Evolutionary conservation across 2,329 filamentous ascomycete species (phyloP).

Genomic region (Beauveria medogensis): DNA sequence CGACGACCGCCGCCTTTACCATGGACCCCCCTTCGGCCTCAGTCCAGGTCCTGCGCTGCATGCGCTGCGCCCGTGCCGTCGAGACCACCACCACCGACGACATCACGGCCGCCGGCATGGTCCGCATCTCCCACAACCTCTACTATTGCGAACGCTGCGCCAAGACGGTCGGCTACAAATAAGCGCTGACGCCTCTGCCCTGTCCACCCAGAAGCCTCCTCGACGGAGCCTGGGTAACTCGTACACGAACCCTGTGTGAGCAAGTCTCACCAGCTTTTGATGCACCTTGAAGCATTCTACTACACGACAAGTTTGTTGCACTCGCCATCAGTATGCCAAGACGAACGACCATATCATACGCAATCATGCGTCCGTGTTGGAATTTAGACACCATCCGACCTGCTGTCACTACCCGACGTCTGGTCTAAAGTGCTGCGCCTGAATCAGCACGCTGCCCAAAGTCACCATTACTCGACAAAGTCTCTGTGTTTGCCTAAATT

Average conservation of each 20-base stretch:
- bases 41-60: slow-evolving; percentile 54
- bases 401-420: not conserved
- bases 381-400: not conserved
- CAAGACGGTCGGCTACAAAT: slow-evolving; percentile 56
- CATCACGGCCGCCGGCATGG: slow-evolving; percentile 50
- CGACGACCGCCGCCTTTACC: slow-evolving; percentile 25
- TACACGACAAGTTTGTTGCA: not conserved
- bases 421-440: not conserved
- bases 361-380: not conserved
- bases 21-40: slow-evolving; percentile 46
- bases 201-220: not conserved
- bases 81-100: slow-evolving; percentile 56
- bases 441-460: not conserved
- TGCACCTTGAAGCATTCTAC: not conserved
- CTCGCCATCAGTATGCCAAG: not conserved
- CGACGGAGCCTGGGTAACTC: not conserved
- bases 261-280: not conserved
- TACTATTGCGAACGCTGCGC: slow-evolving; percentile 60
- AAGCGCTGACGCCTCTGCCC: slow-evolving; percentile 20
- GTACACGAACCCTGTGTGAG: not conserved
- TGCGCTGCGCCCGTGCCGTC: slow-evolving; percentile 51
- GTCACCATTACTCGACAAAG: not conserved
- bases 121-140: slow-evolving; percentile 55
- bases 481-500: not conserved
- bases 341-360: not conserved